These are phyloP conservation scores for Diaporthe sp. DNA, from an alignment of 2,329 filamentous ascomycete genomes.

Conservation along the genomic window DNA sequence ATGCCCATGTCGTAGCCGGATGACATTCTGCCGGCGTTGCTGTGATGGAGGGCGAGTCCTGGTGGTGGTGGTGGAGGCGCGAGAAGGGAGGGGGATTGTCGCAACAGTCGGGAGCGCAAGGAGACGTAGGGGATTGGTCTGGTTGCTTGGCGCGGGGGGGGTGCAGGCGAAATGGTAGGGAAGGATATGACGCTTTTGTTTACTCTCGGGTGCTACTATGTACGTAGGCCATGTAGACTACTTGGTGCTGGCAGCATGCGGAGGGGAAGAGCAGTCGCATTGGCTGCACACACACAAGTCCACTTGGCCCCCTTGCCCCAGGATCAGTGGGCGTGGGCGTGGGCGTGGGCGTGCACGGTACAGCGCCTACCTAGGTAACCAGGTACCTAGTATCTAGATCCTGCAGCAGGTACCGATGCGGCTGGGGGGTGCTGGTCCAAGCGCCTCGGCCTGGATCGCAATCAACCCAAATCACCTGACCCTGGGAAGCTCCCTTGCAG, in stretches of 20 bases:
- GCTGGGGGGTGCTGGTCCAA: constrained; percentile 8
- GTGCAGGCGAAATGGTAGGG: background rate
- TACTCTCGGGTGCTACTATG: constrained; percentile 26
- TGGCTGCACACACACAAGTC: background rate
- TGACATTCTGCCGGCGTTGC: constrained; percentile 43
- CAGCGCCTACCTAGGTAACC: background rate
- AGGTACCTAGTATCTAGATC: background rate
- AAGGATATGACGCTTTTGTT: constrained; percentile 32
- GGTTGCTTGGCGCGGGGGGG: constrained; percentile 23
- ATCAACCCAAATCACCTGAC: constrained; percentile 34
- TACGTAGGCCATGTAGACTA: constrained; percentile 5
- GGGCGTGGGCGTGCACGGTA: background rate
- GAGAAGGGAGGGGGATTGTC: background rate
- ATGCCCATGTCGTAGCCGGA: constrained; percentile 67
- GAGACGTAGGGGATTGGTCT: background rate
- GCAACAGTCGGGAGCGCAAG: constrained; percentile 20
- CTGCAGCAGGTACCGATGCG: background rate
- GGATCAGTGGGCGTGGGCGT: background rate
- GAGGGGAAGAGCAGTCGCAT: background rate
- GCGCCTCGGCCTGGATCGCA: background rate
- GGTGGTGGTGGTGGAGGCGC: background rate
- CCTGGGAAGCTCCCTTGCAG: constrained; percentile 22
- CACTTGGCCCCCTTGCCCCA: background rate
- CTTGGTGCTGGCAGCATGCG: background rate
- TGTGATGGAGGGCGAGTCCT: constrained; percentile 1